phyloP scores from a whole-genome alignment of 2,329 filamentous ascomycete genomes.

The Colletotrichum gloeosporioides region DNA sequence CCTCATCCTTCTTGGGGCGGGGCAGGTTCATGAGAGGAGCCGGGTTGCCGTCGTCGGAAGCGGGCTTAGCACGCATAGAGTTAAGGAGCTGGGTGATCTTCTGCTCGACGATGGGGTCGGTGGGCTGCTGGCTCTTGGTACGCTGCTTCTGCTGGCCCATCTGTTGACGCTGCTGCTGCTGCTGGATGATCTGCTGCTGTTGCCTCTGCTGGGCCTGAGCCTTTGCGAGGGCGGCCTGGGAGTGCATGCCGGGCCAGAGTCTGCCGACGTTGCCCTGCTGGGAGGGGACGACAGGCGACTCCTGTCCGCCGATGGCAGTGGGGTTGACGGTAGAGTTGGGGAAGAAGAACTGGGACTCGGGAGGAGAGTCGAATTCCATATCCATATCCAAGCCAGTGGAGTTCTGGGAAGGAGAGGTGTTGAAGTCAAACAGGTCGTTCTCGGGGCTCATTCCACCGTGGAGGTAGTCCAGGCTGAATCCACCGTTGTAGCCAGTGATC shows the following conservation, averaged over 20 bases:
- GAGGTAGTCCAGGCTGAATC: slow-evolving; percentile 55
- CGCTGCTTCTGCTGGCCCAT: slow-evolving; percentile 53
- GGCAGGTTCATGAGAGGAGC: slow-evolving; percentile 69
- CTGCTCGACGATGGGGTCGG: slow-evolving; percentile 82
- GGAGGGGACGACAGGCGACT: slow-evolving; percentile 52
- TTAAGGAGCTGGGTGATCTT: slow-evolving; percentile 92
- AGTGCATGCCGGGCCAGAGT: slow-evolving; percentile 93
- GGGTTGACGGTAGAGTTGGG: slow-evolving; percentile 69
- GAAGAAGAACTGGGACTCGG: slow-evolving; percentile 71
- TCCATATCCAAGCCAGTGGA: slow-evolving; percentile 70
- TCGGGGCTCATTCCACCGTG: slow-evolving; percentile 62
- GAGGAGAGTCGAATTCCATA: slow-evolving; percentile 55
- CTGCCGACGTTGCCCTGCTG: slow-evolving; percentile 68
- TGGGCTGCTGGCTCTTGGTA: slow-evolving; percentile 55
- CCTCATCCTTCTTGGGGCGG: slow-evolving; percentile 88
- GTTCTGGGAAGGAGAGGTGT: slow-evolving; percentile 67
- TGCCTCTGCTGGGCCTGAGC: slow-evolving; percentile 72
- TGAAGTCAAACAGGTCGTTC: slow-evolving; percentile 76
- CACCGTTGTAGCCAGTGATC: slow-evolving; percentile 58
- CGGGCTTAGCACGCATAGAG: slow-evolving; percentile 82
- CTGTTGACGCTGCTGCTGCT: slow-evolving; percentile 52
- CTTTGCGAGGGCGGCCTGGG: slow-evolving; percentile 82
- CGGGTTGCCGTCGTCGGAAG: slow-evolving; percentile 49
- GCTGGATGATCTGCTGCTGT: slow-evolving; percentile 56
- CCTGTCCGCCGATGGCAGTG: slow-evolving; percentile 70